Evolutionary conservation across 352 stramenopile genomes (phyloP).

Genomic region (Aphanomyces euteiches): DNA sequence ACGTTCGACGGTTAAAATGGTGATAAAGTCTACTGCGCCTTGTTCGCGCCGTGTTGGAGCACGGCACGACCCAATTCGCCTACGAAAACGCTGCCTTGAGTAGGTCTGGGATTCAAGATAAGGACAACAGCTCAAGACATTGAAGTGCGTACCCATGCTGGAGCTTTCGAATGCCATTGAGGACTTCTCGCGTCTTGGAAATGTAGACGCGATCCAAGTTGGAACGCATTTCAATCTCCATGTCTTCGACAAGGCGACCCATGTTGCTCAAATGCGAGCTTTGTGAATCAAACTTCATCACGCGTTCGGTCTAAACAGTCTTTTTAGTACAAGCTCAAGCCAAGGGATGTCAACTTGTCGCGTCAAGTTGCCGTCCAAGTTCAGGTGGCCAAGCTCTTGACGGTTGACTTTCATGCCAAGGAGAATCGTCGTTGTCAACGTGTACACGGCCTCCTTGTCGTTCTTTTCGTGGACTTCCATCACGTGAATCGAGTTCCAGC

Average conservation of each 20-base stretch:
- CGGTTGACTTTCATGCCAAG: slow-evolving; percentile 88
- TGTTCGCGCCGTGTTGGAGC: slow-evolving; percentile 43
- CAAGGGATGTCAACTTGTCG: slow-evolving; percentile 42
- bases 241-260: slow-evolving; percentile 93
- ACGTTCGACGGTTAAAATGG: neutral
- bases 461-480: slow-evolving; percentile 84
- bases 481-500: slow-evolving; percentile 95
- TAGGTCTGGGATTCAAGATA: slow-evolving; percentile 1
- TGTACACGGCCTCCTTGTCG: slow-evolving; percentile 80
- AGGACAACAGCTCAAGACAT: slow-evolving; percentile 9
- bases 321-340: neutral
- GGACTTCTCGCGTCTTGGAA: slow-evolving; percentile 92
- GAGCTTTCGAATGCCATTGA: slow-evolving; percentile 89
- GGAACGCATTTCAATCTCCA: slow-evolving; percentile 93
- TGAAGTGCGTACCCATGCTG: slow-evolving; percentile 51
- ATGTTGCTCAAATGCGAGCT: slow-evolving; percentile 92
- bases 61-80: slow-evolving; percentile 67
- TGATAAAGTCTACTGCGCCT: neutral
- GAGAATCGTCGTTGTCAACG: slow-evolving; percentile 91
- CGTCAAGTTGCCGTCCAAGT: slow-evolving; percentile 88
- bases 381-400: slow-evolving; percentile 70
- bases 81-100: slow-evolving; percentile 60
- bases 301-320: slow-evolving; percentile 50
- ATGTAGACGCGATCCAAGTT: slow-evolving; percentile 93
- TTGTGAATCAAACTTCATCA: slow-evolving; percentile 65